Evolutionary conservation across 1,284 basidiomycete genomes (phyloP).

Genomic region (Boletus smithii): DNA sequence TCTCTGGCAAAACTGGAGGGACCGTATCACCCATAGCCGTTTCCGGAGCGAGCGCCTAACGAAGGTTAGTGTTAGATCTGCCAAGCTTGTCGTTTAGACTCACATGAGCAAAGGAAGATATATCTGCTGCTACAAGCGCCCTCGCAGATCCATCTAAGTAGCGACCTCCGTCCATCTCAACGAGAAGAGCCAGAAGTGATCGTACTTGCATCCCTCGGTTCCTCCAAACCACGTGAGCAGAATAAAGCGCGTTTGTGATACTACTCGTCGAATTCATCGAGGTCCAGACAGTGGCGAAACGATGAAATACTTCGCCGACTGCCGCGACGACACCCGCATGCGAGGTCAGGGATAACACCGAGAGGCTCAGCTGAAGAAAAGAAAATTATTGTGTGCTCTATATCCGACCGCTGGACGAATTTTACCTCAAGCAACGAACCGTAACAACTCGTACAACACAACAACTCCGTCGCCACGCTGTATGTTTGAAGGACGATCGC

Average conservation of each 20-base stretch:
- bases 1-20: conserved; percentile 62
- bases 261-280: conserved; percentile 63
- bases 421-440: conserved; percentile 64
- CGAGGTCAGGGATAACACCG: conserved; percentile 49
- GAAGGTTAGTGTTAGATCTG: neutral
- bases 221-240: conserved; percentile 61
- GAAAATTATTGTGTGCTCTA: conserved; percentile 1
- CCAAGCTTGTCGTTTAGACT: conserved; percentile 20
- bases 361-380: conserved; percentile 53
- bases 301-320: conserved; percentile 62
- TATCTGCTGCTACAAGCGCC: conserved; percentile 56
- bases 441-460: conserved; percentile 61
- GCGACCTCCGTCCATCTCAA: conserved; percentile 59
- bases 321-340: conserved; percentile 53
- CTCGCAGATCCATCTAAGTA: conserved; percentile 54
- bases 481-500: conserved; percentile 47
- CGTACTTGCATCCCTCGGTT: conserved; percentile 60
- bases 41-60: conserved; percentile 44
- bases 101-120: conserved; percentile 58
- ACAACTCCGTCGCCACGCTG: conserved; percentile 54
- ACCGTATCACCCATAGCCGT: conserved; percentile 48
- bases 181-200: conserved; percentile 54
- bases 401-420: neutral
- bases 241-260: conserved; percentile 58
- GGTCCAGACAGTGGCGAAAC: conserved; percentile 68